Conservation (phyloP, 2,329 filamentous ascomycete genomes). For the Xylaria sp. region DNA sequence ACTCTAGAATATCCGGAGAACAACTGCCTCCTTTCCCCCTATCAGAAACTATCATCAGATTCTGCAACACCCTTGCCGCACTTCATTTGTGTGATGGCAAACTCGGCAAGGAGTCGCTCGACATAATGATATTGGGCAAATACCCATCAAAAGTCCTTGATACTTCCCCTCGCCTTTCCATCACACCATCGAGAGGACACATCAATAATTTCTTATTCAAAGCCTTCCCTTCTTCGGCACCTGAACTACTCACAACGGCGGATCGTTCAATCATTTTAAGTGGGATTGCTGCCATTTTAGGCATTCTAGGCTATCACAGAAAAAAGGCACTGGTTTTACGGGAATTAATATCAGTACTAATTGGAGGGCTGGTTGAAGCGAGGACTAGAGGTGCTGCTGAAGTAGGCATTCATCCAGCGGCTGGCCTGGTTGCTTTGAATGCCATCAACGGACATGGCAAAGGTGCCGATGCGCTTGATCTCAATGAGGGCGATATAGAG, state of each 20-base stretch:
- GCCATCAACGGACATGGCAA: conserved; percentile 60
- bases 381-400: conserved; percentile 94
- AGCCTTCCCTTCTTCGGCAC: conserved; percentile 74
- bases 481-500: conserved; percentile 73
- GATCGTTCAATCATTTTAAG: conserved; percentile 84
- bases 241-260: conserved; percentile 74
- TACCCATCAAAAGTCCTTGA: conserved; percentile 61
- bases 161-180: conserved; percentile 65
- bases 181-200: conserved; percentile 67
- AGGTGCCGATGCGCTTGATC: conserved; percentile 66
- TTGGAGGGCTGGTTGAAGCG: conserved; percentile 87
- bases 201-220: conserved; percentile 74
- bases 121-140: conserved; percentile 72
- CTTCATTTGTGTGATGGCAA: conserved; percentile 73
- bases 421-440: conserved; percentile 80
- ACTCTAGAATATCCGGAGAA: conserved; percentile 76
- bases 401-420: conserved; percentile 92
- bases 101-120: conserved; percentile 68
- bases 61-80: conserved; percentile 74
- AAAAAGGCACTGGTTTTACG: conserved; percentile 93
- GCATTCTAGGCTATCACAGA: conserved; percentile 79
- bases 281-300: conserved; percentile 87
- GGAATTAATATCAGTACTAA: conserved; percentile 84
- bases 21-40: conserved; percentile 75
- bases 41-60: conserved; percentile 78